These are phyloP conservation scores for Setaria viridis DNA, from an alignment of 202 grass and related monocot genomes.

Conservation along the genomic window DNA sequence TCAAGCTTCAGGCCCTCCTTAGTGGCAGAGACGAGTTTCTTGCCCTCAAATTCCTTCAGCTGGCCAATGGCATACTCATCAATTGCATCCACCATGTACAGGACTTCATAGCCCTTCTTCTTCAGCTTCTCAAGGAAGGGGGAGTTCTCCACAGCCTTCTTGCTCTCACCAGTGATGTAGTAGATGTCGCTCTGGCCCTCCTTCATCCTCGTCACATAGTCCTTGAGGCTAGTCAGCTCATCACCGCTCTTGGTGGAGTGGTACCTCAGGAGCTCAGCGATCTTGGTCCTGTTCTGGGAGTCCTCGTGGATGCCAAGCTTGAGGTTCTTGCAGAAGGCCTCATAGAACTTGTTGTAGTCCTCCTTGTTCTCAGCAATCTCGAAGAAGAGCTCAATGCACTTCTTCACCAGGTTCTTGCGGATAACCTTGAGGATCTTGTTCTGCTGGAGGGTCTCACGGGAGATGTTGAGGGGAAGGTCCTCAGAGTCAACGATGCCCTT, in stretches of 20 bases:
- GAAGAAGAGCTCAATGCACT: slow-evolving; percentile 94
- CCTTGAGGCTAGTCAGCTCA: slow-evolving; percentile 94
- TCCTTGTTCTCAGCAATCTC: slow-evolving; percentile 98
- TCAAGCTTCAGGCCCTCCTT: slow-evolving; percentile 98
- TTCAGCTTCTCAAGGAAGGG: slow-evolving; percentile 96
- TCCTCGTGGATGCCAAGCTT: slow-evolving; percentile 92
- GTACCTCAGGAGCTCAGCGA: slow-evolving; percentile 87
- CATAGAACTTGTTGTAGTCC: slow-evolving; percentile 96
- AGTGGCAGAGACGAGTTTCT: slow-evolving; percentile 93
- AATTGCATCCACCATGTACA: slow-evolving; percentile 92
- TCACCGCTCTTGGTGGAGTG: slow-evolving; percentile 97
- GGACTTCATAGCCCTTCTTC: slow-evolving; percentile 91
- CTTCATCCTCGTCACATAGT: slow-evolving; percentile 97
- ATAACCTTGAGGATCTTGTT: slow-evolving; percentile 98
- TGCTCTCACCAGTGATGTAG: slow-evolving; percentile 95
- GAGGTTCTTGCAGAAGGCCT: slow-evolving; percentile 96
- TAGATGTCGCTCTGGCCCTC: slow-evolving; percentile 92
- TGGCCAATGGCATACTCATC: slow-evolving; percentile 95
- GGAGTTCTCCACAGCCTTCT: slow-evolving; percentile 98
- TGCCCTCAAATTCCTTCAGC: slow-evolving; percentile 97
- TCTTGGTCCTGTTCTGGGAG: slow-evolving; percentile 74
- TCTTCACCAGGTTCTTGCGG: slow-evolving; percentile 94
- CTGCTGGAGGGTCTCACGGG: slow-evolving; percentile 97
- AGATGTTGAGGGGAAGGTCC: slow-evolving; percentile 92
- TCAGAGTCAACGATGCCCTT: slow-evolving; percentile 99